Base-by-base conservation (phyloP, 1,284 basidiomycete genomes). In the Leccinum pachyderme region DNA sequence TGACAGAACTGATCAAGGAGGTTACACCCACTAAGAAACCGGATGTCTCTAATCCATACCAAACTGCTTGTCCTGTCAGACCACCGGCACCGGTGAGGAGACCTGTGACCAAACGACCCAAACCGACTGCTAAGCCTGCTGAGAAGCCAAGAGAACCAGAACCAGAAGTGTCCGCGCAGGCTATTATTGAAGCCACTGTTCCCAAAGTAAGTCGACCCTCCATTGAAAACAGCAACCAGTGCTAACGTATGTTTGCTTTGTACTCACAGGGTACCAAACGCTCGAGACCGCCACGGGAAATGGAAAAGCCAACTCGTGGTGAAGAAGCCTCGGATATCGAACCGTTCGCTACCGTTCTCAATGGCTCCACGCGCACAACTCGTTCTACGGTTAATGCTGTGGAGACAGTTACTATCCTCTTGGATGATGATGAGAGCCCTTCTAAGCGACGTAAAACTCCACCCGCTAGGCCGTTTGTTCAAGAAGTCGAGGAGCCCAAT, bases 1-100 rank as follows among this genome's bases (percentile, higher is more conserved):
- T 88, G 79, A 73, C 82, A 7, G 81, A 82, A 55, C 73, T 89
- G 37, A 83, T 90, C 60, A 84, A 84, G 67, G 82, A 84, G 59
- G 82, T 78, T 4, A 83, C 84, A 0, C 84, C 83, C 3, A 74
- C 77, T 18, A 84, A 80, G 66, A 84, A 77, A 57, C 78, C 81
- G 9, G 86, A 86, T 59, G 75, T 88, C 25, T 79, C 78, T 45
- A 89, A 89, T 64, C 87, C 87, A 0, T 89, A 89, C 63, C 83
- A 89, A 66, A 77, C 79, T 25, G 80, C 81, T 12, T 83, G 78
- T 62, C 84, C 84, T 25, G 77, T 86, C 13, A 81, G 75, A 63
- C 66, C 67, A 8, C 64, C 74, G 6, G 64, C 68, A 24, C 63
- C 75, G 1, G 62, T 67, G 13, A 77, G 78, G 56, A 80, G 78